Percentiles rank a stretch among this genome's conserved stretches.
Evolutionary conservation across 306 rosid species (phyloP).

Genomic region (Chamaecrista fasciculata): DNA sequence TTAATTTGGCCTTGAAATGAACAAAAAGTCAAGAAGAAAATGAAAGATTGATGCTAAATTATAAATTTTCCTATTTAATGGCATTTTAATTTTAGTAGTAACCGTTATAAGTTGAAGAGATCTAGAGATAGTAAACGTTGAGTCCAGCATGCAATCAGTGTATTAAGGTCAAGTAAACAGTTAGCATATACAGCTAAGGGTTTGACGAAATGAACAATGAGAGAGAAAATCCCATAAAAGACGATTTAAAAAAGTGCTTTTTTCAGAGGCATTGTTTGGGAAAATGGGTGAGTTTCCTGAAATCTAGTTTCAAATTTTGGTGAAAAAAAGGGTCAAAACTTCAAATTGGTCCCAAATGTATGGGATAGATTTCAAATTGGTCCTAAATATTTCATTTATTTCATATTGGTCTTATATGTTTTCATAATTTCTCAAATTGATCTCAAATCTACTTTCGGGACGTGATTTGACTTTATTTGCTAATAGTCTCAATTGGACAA

Average conservation of each 20-base stretch:
- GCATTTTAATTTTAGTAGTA: too few species aligned
- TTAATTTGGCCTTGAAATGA: neutral
- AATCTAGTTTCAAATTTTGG: slow-evolving; percentile 6
- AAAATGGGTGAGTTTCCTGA: slow-evolving; percentile 4
- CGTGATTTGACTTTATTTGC: too few species aligned
- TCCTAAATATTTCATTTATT: too few species aligned
- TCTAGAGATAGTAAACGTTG: neutral
- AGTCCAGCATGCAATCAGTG: neutral
- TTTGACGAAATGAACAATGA: neutral
- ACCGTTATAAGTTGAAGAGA: too few species aligned
- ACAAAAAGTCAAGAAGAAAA: neutral
- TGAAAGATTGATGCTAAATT: neutral
- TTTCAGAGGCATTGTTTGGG: neutral
- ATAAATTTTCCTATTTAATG: neutral
- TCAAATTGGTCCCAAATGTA: too few species aligned
- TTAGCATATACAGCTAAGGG: slow-evolving; percentile 9
- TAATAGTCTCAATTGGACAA: too few species aligned
- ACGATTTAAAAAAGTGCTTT: neutral
- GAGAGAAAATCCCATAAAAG: neutral
- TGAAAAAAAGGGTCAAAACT: too few species aligned
- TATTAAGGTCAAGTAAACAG: neutral
- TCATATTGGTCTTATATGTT: too few species aligned
- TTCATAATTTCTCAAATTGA: too few species aligned
- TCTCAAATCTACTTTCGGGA: too few species aligned
- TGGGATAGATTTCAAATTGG: too few species aligned